These are phyloP conservation scores for Colletotrichum lupini DNA, from an alignment of 2,329 filamentous ascomycete genomes.

Conservation along the genomic window DNA sequence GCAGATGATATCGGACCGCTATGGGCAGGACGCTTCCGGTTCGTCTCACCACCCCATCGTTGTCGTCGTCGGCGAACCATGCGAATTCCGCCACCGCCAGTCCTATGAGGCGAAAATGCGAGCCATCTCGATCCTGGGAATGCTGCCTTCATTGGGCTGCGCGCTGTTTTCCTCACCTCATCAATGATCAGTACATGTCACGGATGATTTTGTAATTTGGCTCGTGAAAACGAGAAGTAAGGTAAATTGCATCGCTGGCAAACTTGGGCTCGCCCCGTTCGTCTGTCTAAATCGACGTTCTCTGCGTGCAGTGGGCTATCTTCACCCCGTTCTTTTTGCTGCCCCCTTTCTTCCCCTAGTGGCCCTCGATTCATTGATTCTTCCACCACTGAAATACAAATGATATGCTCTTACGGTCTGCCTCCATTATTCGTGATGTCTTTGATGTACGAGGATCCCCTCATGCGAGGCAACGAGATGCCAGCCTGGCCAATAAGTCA, in stretches of 20 bases:
- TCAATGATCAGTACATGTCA: not conserved
- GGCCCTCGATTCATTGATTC: not conserved
- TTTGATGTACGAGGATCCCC: not conserved
- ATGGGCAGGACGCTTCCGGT: not conserved
- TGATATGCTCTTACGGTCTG: not conserved
- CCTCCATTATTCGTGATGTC: not conserved
- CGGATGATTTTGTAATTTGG: not conserved
- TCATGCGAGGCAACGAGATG: not conserved
- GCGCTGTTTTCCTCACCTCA: not conserved
- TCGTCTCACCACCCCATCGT: not conserved
- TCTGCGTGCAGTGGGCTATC: not conserved
- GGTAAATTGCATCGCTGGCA: not conserved
- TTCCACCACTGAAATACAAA: not conserved
- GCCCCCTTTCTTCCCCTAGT: not conserved
- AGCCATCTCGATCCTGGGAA: not conserved
- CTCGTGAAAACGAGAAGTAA: not conserved
- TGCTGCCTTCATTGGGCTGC: not conserved
- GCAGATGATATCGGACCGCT: constrained; percentile 29
- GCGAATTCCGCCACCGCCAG: constrained; percentile 8
- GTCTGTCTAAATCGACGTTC: not conserved
- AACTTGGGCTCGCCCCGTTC: not conserved
- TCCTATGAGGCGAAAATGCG: not conserved
- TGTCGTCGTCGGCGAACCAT: not conserved
- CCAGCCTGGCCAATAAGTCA: not conserved
- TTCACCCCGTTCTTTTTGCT: not conserved